Evolutionary conservation across 2,329 filamentous ascomycete species (phyloP).

Genomic region (Aspergillus nomiae): DNA sequence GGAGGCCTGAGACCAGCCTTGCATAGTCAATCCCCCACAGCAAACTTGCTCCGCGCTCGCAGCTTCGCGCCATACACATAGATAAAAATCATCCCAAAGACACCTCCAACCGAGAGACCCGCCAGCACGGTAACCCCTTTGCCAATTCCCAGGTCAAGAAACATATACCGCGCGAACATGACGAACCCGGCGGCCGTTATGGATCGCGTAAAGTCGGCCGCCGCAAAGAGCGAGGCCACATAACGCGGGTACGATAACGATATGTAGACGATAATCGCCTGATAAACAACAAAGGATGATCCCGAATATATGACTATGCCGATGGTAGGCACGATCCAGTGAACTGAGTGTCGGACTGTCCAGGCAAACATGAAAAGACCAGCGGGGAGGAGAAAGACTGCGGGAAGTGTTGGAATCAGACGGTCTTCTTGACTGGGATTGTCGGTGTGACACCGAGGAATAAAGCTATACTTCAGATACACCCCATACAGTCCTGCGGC

Average conservation of each 20-base stretch:
- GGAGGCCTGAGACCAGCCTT: not conserved
- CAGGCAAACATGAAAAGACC: slow-evolving; percentile 47
- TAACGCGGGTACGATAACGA: slow-evolving; percentile 37
- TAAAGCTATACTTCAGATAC: not conserved
- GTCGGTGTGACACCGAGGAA: not conserved
- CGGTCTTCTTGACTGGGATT: slow-evolving; percentile 49
- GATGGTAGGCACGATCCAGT: slow-evolving; percentile 42
- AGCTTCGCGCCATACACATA: not conserved
- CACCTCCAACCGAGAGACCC: not conserved
- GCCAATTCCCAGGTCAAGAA: not conserved
- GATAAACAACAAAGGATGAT: slow-evolving; percentile 43
- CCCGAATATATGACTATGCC: slow-evolving; percentile 45
- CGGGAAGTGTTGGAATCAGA: slow-evolving; percentile 55
- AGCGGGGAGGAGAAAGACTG: slow-evolving; percentile 55
- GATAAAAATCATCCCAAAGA: slow-evolving; percentile 4
- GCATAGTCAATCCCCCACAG: not conserved
- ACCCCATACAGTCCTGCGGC: not conserved
- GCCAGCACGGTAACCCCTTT: slow-evolving; percentile 6
- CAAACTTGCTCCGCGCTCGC: slow-evolving; percentile 2
- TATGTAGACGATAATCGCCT: slow-evolving; percentile 47
- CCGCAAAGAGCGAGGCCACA: slow-evolving; percentile 38
- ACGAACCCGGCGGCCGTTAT: not conserved
- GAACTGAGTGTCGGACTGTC: slow-evolving; percentile 47
- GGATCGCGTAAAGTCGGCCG: slow-evolving; percentile 32
- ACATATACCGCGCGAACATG: slow-evolving; percentile 7